phyloP scores from a whole-genome alignment of 2,329 filamentous ascomycete genomes.

The Berkeleyomyces basicola region DNA sequence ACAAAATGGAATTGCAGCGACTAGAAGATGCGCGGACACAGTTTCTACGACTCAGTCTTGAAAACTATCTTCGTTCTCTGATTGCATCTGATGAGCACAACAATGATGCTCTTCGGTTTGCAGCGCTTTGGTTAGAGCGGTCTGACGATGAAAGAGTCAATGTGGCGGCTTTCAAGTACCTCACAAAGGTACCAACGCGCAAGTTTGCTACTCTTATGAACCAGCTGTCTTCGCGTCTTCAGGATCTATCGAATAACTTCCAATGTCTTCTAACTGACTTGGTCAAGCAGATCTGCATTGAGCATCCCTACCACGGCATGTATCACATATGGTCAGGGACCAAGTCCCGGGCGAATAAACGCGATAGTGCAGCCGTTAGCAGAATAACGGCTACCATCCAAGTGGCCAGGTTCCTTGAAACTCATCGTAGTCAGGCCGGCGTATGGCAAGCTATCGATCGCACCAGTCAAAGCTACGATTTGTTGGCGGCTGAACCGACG shows the following conservation, averaged over 20 bases:
- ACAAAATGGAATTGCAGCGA: slow-evolving; percentile 70
- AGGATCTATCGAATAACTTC: slow-evolving; percentile 54
- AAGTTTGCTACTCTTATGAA: slow-evolving; percentile 94
- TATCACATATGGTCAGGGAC: slow-evolving; percentile 85
- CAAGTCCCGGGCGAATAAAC: slow-evolving; percentile 48
- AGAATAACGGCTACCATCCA: slow-evolving; percentile 57
- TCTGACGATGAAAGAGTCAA: slow-evolving; percentile 64
- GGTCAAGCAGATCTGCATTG: slow-evolving; percentile 68
- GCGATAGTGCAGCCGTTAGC: slow-evolving; percentile 58
- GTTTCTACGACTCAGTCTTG: slow-evolving; percentile 74
- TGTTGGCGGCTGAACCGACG: slow-evolving; percentile 48
- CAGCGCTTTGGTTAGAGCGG: slow-evolving; percentile 83
- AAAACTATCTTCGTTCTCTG: slow-evolving; percentile 82
- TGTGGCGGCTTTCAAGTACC: slow-evolving; percentile 51
- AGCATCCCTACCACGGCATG: slow-evolving; percentile 94
- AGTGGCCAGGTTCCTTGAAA: slow-evolving; percentile 45
- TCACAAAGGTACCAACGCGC: slow-evolving; percentile 63
- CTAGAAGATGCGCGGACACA: slow-evolving; percentile 60
- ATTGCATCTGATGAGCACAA: slow-evolving; percentile 75
- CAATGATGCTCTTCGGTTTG: slow-evolving; percentile 79
- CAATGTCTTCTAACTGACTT: slow-evolving; percentile 59
- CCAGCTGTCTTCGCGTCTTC: slow-evolving; percentile 82
- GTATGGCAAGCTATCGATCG: slow-evolving; percentile 60
- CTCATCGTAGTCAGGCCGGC: slow-evolving; percentile 30
- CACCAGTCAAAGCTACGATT: slow-evolving; percentile 50